Base-by-base conservation (phyloP, 2,329 filamentous ascomycete genomes). In the Diplocarpon rosae region DNA sequence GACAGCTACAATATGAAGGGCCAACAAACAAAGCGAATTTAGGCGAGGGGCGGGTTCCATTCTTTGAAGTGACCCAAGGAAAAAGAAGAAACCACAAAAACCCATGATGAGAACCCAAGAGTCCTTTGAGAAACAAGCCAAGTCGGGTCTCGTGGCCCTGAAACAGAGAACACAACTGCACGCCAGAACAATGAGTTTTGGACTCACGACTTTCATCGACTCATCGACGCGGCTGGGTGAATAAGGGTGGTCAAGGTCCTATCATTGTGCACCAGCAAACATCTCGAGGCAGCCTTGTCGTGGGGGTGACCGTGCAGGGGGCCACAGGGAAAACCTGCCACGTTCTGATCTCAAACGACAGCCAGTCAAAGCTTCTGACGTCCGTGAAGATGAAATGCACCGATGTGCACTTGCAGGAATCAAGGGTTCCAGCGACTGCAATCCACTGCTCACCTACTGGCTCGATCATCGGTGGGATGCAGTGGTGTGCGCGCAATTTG, bases 281-380 rank as follows among this genome's bases (percentile, higher is more conserved):
- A 39, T 37, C 35, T 41, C 47, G 35, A 28, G 38, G 16, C 29
- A 49, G 51, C 30, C 42, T 47, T 46, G 40, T 48, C 46, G 47
- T 43, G 45, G 43, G 43, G 48, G 48, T 51, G 42, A 37, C 47
- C 11, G 30, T 14, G 30, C 37, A 29, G 30, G 48, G 41, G 27
- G 37, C 37, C 42, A 30, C 29, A 33, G 39, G 39, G 20, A 32
- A 37, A 37, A 41, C 43, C 38, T 30, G 34, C 16, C 24, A 32
- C 37, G 32, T 28, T 33, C n/a, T 33, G 9, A 32, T 39, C 43
- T 41, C 43, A 37, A 46, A 42, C 39, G 14, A 32, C 14, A 42
- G 37, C 55, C 51, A 57, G 50, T 56, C 52, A 53, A 52, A 51
- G 48, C 50, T 42, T 33, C 28, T 20, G 31, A 43, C 30, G 37